Evolutionary conservation across 176 grass and related monocot species (phyloP).

Genomic region (Poa annua): DNA sequence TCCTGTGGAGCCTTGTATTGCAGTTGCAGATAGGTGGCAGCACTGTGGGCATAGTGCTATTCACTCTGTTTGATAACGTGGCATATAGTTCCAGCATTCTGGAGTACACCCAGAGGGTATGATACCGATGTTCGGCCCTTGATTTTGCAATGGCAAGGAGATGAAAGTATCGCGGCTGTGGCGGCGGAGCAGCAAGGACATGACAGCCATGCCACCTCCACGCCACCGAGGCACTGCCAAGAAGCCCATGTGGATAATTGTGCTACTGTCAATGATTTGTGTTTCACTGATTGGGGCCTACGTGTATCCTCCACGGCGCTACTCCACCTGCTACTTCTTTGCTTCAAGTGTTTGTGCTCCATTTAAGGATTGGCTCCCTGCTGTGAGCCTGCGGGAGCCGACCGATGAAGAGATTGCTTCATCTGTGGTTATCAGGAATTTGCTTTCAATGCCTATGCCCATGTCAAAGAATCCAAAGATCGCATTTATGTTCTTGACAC

Average conservation of each 20-base stretch:
- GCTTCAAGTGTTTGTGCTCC: constrained; percentile 84
- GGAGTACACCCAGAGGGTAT: constrained; percentile 30
- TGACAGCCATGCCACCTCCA: constrained; percentile 56
- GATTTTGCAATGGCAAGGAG: constrained; percentile 42
- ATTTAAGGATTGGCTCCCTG: constrained; percentile 87
- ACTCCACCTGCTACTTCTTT: constrained; percentile 93
- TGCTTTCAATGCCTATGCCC: constrained; percentile 68
- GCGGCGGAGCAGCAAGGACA: constrained; percentile 67
- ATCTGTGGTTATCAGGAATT: constrained; percentile 61
- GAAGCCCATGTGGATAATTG: constrained; percentile 88
- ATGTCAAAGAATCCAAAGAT: constrained; percentile 78
- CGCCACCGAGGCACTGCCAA: constrained; percentile 65
- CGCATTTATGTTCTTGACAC: constrained; percentile 96
- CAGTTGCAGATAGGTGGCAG: constrained; percentile 58
- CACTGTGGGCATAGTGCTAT: not conserved
- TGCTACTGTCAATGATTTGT: constrained; percentile 73
- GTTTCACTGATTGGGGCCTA: constrained; percentile 79
- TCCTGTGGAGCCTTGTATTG: constrained; percentile 42
- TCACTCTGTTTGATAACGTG: constrained; percentile 21
- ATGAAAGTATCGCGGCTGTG: constrained; percentile 69
- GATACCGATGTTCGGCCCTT: constrained; percentile 20
- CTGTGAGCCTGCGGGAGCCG: constrained; percentile 49
- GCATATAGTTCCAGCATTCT: constrained; percentile 25
- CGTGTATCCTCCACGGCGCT: constrained; percentile 76
- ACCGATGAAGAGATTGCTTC: constrained; percentile 81